phyloP scores from a whole-genome alignment of 345 rosid genomes.

The Pistacia vera region DNA sequence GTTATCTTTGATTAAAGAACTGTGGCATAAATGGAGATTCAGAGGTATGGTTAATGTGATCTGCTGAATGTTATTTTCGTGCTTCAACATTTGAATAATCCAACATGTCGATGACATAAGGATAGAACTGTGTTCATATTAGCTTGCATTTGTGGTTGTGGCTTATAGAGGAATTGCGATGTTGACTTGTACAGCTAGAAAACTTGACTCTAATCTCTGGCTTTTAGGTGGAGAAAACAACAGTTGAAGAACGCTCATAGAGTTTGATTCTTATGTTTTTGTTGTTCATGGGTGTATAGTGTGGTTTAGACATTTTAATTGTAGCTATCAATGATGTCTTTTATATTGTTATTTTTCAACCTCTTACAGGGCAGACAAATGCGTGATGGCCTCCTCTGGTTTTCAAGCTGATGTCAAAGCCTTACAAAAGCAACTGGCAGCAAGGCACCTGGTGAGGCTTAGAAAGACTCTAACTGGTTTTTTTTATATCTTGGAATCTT shows the following conservation, averaged over 20 bases:
- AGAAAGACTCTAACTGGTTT: neutral
- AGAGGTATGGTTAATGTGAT: neutral
- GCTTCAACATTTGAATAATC: conserved; percentile 1
- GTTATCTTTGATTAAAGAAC: neutral
- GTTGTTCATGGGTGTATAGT: neutral
- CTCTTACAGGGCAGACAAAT: conserved; percentile 70
- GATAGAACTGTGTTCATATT: neutral
- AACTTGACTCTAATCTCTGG: neutral
- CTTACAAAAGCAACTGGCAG: conserved; percentile 76
- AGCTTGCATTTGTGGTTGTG: neutral
- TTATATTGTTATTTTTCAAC: neutral
- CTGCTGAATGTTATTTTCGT: neutral
- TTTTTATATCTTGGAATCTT: neutral
- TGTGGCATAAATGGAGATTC: neutral
- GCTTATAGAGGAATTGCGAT: neutral
- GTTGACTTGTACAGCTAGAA: neutral
- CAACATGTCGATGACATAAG: neutral
- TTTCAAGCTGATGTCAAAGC: conserved; percentile 98
- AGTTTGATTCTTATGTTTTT: neutral
- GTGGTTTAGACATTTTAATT: neutral
- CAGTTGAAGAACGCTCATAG: neutral
- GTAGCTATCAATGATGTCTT: neutral
- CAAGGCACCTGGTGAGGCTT: conserved; percentile 87
- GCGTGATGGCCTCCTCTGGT: conserved; percentile 91
- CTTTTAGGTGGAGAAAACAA: neutral